Percentiles rank a stretch among this genome's conserved stretches.
These are phyloP conservation scores for Delonix regia DNA, from an alignment of 306 rosid species.

Conservation along the genomic window DNA sequence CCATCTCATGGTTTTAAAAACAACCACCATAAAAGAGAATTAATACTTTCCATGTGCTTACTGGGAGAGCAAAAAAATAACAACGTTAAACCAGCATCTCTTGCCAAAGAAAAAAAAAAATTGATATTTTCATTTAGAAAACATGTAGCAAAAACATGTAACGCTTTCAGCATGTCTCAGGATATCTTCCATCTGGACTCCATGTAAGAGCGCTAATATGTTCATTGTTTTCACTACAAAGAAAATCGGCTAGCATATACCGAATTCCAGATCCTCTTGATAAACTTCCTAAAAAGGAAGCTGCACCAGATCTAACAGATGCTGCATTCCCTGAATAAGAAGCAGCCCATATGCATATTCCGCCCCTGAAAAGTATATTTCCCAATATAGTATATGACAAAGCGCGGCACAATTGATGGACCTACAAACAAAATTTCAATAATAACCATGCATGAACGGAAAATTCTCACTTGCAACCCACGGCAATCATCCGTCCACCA, in stretches of 20 bases:
- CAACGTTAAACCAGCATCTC: slow-evolving; percentile 12
- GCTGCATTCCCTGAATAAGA: slow-evolving; percentile 91
- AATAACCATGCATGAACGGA: slow-evolving; percentile 30
- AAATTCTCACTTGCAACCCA: slow-evolving; percentile 88
- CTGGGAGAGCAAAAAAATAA: neutral
- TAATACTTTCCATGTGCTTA: neutral
- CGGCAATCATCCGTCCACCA: slow-evolving; percentile 75
- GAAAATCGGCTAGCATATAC: slow-evolving; percentile 84
- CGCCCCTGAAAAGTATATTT: slow-evolving; percentile 56
- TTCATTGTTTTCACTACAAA: slow-evolving; percentile 66
- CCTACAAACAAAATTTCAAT: neutral
- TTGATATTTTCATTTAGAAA: slow-evolving; percentile 7
- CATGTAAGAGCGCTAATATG: slow-evolving; percentile 85
- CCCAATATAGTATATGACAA: slow-evolving; percentile 31
- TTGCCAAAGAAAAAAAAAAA: neutral
- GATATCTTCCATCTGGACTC: slow-evolving; percentile 99
- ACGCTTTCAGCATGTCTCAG: slow-evolving; percentile 32
- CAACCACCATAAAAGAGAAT: neutral
- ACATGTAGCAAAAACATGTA: slow-evolving; percentile 20
- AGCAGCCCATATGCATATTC: slow-evolving; percentile 90
- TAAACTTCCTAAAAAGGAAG: slow-evolving; percentile 72
- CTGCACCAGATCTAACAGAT: slow-evolving; percentile 76
- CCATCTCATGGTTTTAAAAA: neutral
- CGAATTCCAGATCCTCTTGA: slow-evolving; percentile 88
- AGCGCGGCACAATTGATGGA: neutral